These are phyloP conservation scores for Arthroderma sp. DNA, from an alignment of 2,329 filamentous ascomycete species.

Conservation along the genomic window DNA sequence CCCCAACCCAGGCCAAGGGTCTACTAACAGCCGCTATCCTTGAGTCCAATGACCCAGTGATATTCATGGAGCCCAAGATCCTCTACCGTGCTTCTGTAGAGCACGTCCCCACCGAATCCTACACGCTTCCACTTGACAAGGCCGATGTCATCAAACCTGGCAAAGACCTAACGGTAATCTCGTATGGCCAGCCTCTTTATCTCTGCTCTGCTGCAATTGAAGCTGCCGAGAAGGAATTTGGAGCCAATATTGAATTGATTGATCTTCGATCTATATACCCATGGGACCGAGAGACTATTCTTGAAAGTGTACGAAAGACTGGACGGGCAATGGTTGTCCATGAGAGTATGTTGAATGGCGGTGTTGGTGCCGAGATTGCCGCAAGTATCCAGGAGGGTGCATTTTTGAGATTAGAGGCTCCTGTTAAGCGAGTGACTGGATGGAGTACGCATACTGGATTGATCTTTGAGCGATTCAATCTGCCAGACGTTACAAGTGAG, in stretches of 20 bases:
- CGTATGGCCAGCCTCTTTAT: constrained; percentile 82
- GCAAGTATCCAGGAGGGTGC: constrained; percentile 79
- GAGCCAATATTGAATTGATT: constrained; percentile 68
- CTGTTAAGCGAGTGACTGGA: constrained; percentile 72
- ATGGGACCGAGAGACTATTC: constrained; percentile 72
- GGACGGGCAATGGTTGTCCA: constrained; percentile 79
- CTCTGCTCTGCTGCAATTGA: constrained; percentile 65
- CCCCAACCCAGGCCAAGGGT: constrained; percentile 78
- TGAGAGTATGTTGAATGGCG: constrained; percentile 82
- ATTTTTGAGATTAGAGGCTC: constrained; percentile 72
- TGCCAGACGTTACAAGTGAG: constrained; percentile 80
- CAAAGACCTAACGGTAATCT: constrained; percentile 68
- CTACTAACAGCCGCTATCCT: constrained; percentile 64
- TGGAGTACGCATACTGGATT: constrained; percentile 77
- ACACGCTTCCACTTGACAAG: constrained; percentile 71
- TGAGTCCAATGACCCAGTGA: constrained; percentile 65
- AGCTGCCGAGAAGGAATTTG: constrained; percentile 60
- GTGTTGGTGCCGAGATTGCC: constrained; percentile 78
- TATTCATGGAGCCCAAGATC: constrained; percentile 92
- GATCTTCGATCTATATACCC: constrained; percentile 81
- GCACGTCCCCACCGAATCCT: constrained; percentile 69
- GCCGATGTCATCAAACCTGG: constrained; percentile 74
- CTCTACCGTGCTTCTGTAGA: constrained; percentile 84
- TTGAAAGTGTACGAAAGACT: constrained; percentile 75
- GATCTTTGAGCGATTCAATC: constrained; percentile 64